A percentile compares a stretch with the other conserved stretches of the same genome.
Conservation (phyloP, 495 filamentous ascomycete genomes). For the Glarea lozoyensis region DNA sequence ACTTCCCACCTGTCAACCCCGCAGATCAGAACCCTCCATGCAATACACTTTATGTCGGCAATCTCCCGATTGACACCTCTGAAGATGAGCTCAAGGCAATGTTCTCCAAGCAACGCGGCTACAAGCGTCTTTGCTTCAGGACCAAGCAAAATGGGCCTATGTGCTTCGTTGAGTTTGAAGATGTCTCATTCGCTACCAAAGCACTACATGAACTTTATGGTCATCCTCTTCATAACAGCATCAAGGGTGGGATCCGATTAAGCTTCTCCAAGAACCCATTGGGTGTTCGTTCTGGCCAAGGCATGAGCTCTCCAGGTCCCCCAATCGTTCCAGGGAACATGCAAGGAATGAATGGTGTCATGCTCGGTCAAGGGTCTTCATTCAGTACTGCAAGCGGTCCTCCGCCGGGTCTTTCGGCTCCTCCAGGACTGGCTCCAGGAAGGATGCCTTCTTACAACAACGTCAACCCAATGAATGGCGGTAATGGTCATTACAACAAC, state of each 20-base stretch:
- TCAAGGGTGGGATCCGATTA: conserved; percentile 94
- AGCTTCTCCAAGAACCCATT: conserved; percentile 98
- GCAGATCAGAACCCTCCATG: conserved; percentile 97
- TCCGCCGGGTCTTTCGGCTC: conserved; percentile 61
- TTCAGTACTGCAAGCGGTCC: conserved; percentile 69
- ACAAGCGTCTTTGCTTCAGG: conserved; percentile 94
- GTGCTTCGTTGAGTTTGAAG: conserved; percentile 99
- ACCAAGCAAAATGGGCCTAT: conserved; percentile 97
- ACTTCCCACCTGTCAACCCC: conserved; percentile 83
- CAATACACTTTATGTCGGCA: conserved; percentile 96
- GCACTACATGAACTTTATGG: conserved; percentile 89
- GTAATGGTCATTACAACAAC: conserved; percentile 31
- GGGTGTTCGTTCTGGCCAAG: conserved; percentile 76
- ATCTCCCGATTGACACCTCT: conserved; percentile 85
- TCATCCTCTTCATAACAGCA: conserved; percentile 77
- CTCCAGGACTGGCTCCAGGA: conserved; percentile 52
- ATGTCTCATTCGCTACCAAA: conserved; percentile 88
- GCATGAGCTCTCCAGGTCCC: conserved; percentile 41
- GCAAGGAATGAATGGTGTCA: conserved; percentile 46
- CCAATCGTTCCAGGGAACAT: conserved; percentile 48
- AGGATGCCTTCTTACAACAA: conserved; percentile 22
- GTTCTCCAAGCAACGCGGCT: conserved; percentile 90
- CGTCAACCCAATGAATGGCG: conserved; percentile 29
- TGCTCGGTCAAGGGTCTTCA: conserved; percentile 34
- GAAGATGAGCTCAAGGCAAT: conserved; percentile 95